phyloP scores from a whole-genome alignment of 2,329 filamentous ascomycete genomes.

The Venturiaceae sp. region DNA sequence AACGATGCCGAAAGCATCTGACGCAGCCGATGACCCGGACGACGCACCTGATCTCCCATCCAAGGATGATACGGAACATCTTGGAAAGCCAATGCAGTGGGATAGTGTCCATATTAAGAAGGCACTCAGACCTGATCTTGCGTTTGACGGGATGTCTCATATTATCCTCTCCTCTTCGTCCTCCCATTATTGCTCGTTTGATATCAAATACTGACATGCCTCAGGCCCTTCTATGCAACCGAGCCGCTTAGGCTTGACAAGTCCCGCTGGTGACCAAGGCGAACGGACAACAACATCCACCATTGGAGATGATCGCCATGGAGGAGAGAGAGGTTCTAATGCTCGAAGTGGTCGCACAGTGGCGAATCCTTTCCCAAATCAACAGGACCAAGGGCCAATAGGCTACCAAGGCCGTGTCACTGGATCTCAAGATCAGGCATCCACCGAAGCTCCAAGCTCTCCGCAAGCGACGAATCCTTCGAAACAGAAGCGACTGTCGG shows the following conservation, averaged over 20 bases:
- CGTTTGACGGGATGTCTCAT: no score
- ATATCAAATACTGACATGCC: slow-evolving; percentile 40
- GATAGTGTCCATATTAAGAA: no score
- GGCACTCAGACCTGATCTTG: no score
- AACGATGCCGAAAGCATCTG: no score
- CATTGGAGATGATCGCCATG: slow-evolving; percentile 14
- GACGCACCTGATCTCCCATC: no score
- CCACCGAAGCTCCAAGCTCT: slow-evolving; percentile 15
- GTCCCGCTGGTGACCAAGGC: slow-evolving; percentile 31
- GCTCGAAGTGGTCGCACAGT: not conserved
- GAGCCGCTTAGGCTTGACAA: slow-evolving; percentile 39
- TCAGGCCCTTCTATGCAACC: slow-evolving; percentile 41
- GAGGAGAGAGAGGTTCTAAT: not conserved
- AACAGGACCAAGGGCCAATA: slow-evolving; percentile 2
- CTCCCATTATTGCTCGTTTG: no score
- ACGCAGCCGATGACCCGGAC: no score
- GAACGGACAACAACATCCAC: slow-evolving; percentile 29
- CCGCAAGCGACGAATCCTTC: slow-evolving; percentile 13
- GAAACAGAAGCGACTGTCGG: slow-evolving; percentile 34
- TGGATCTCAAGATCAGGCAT: slow-evolving; percentile 22
- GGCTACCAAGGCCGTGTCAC: slow-evolving; percentile 5
- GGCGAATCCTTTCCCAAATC: slow-evolving; percentile 1
- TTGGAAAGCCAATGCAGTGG: no score
- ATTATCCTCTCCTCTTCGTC: slow-evolving; percentile 38
- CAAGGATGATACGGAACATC: no score